Evolutionary conservation across 1,284 basidiomycete genomes (phyloP), one percentile per base, ranked within the genome.

Genomic region (Exsudoporus floridanus): DNA sequence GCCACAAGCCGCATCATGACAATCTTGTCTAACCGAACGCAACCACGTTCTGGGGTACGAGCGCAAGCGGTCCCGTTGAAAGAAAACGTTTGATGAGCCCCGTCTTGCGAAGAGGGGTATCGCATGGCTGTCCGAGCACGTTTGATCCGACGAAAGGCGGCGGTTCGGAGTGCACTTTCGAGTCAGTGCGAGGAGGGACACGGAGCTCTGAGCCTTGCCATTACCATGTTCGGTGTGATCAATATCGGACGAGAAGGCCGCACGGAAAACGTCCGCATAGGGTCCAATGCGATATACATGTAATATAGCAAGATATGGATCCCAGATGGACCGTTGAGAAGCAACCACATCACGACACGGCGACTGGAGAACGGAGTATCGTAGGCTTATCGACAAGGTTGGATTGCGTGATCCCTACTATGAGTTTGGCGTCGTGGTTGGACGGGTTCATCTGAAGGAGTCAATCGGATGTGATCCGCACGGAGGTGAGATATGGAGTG

Each of bases 11-110:
- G 6, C 14, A 45, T 44, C 58, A 45, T 25, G 47, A 49, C 43
- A 54, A 37, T 46, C 48, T 48, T 41, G 27, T 58, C 30, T 37
- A 31, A 47, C 34, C 52, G 31, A 33, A 48, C 49, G 25, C 33
- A 34, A 34, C 53, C 66, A 66, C 65, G 65, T 66, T 69, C 54
- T 51, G 61, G 65, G 65, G 67, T 68, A 51, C 48, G 18, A 53
- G 34, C 44, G 45, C 43, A 50, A 52, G 31, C 62, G 60, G 62
- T 34, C 43, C 62, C 62, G 60, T 44, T 27, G 37, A 39, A 46
- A 45, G 21, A 46, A 3, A 31, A 38, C 21, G 28, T 41, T 36
- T 47, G n/a, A 27, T 46, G 46, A 23, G 23, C 31, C 47, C 36
- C n/a, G 31, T 47, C 36, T 16, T 41, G 36, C 30, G 19, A 38